These are phyloP conservation scores for Phytophthora podocarpi DNA, from an alignment of 352 stramenopile genomes.

Conservation along the genomic window DNA sequence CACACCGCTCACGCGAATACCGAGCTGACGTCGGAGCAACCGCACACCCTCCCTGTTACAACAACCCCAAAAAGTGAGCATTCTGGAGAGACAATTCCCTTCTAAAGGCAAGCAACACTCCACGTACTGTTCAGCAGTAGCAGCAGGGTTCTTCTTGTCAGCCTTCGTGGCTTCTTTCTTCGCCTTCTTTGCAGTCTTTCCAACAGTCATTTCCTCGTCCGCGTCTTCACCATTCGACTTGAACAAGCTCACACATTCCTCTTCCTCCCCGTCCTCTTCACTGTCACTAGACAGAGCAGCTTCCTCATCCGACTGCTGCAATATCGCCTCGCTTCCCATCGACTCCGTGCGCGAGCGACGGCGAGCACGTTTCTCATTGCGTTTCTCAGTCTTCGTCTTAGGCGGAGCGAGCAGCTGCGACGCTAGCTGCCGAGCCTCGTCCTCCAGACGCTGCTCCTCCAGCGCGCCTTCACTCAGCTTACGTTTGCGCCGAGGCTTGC, in stretches of 20 bases:
- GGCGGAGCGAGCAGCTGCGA: slow-evolving; percentile 69
- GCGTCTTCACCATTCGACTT: slow-evolving; percentile 31
- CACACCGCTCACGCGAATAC: slow-evolving; percentile 77
- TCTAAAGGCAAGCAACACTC: neutral
- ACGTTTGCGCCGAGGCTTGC: slow-evolving; percentile 78
- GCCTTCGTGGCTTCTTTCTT: slow-evolving; percentile 39
- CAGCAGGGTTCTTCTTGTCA: slow-evolving; percentile 19
- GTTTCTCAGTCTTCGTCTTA: slow-evolving; percentile 43
- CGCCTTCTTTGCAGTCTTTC: slow-evolving; percentile 12
- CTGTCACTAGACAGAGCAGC: slow-evolving; percentile 31
- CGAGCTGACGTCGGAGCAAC: slow-evolving; percentile 78
- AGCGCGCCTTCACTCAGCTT: slow-evolving; percentile 84
- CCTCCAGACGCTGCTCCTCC: slow-evolving; percentile 68
- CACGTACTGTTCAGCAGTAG: slow-evolving; percentile 34
- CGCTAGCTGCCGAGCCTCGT: slow-evolving; percentile 72
- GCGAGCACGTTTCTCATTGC: slow-evolving; percentile 53
- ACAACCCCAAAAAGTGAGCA: slow-evolving; percentile 10
- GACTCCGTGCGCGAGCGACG: slow-evolving; percentile 46
- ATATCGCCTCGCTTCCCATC: slow-evolving; percentile 33
- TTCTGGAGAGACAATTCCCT: neutral
- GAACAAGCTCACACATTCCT: slow-evolving; percentile 58
- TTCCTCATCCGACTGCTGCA: slow-evolving; percentile 14
- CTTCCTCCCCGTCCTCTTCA: slow-evolving; percentile 36
- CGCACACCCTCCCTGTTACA: slow-evolving; percentile 53
- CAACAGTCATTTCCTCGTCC: slow-evolving; percentile 15